These are phyloP conservation scores for Hypoxylon sp. DNA, from an alignment of 2,329 filamentous ascomycete genomes.

Conservation along the genomic window DNA sequence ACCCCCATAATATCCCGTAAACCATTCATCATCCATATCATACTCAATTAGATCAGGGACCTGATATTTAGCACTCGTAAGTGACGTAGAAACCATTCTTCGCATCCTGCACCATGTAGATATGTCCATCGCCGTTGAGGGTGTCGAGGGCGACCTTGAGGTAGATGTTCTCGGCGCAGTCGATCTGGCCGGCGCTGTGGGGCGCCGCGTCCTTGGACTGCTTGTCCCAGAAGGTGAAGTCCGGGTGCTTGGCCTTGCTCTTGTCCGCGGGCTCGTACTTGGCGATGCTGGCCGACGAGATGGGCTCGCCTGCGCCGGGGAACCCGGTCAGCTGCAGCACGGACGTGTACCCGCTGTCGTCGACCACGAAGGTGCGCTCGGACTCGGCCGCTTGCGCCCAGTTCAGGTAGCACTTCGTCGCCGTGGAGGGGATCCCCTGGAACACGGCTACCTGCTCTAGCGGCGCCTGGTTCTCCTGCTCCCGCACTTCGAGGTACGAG, in stretches of 20 bases:
- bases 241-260: conserved; percentile 40
- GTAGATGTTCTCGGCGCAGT: conserved; percentile 51
- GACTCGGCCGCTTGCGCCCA: conserved; percentile 57
- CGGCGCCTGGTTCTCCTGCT: conserved; percentile 37
- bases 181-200: conserved; percentile 47
- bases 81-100: conserved; percentile 51
- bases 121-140: conserved; percentile 44
- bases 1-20: background rate
- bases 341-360: conserved; percentile 48
- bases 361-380: conserved; percentile 58
- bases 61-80: conserved; percentile 42
- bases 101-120: conserved; percentile 53
- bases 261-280: conserved; percentile 44
- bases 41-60: background rate
- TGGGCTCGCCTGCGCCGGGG: conserved; percentile 38
- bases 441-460: conserved; percentile 55
- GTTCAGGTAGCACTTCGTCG: conserved; percentile 50
- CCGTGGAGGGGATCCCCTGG: conserved; percentile 51
- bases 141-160: conserved; percentile 48
- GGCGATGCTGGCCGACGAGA: conserved; percentile 48
- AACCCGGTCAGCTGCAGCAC: conserved; percentile 49
- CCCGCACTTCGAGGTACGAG: conserved; percentile 35
- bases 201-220: conserved; percentile 17
- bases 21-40: background rate
- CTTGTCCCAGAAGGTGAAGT: conserved; percentile 54